Percentiles rank a stretch among this genome's conserved stretches.
phyloP scores from a whole-genome alignment of 257 asterid species.

The Jasminum sambac region DNA sequence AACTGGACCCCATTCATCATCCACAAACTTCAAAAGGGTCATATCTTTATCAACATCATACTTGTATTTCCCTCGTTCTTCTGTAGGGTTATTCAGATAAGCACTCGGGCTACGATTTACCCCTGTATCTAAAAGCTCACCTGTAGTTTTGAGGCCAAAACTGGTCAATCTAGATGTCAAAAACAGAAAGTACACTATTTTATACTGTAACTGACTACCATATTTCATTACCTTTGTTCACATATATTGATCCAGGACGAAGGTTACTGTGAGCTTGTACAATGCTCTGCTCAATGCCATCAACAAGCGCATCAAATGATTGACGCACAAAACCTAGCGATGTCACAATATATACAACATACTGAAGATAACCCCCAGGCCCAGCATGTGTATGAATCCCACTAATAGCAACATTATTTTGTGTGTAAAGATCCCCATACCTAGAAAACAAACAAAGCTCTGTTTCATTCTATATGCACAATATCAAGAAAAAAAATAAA shows the following conservation, averaged over 20 bases:
- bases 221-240: conserved; percentile 66
- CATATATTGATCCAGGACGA: conserved; percentile 85
- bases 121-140: conserved; percentile 90
- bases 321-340: conserved; percentile 98
- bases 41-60: conserved; percentile 87
- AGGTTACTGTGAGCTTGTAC: conserved; percentile 89
- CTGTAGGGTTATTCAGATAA: conserved; percentile 86
- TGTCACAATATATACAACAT: conserved; percentile 82
- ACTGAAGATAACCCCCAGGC: conserved; percentile 98
- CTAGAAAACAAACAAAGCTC: conserved; percentile 37
- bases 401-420: conserved; percentile 87
- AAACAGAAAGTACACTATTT: neutral
- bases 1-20: conserved; percentile 93
- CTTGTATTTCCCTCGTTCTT: conserved; percentile 82
- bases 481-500: conserved; percentile 14
- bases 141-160: conserved; percentile 50
- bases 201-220: neutral
- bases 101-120: conserved; percentile 96
- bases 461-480: conserved; percentile 9
- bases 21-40: conserved; percentile 90
- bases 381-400: conserved; percentile 99
- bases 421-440: conserved; percentile 87
- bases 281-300: conserved; percentile 92
- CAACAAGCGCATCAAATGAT: conserved; percentile 92
- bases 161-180: conserved; percentile 18